Evolutionary conservation across 257 asterid genomes (phyloP), one percentile per base, ranked within the genome.

Genomic region (Penstemon barbatus): DNA sequence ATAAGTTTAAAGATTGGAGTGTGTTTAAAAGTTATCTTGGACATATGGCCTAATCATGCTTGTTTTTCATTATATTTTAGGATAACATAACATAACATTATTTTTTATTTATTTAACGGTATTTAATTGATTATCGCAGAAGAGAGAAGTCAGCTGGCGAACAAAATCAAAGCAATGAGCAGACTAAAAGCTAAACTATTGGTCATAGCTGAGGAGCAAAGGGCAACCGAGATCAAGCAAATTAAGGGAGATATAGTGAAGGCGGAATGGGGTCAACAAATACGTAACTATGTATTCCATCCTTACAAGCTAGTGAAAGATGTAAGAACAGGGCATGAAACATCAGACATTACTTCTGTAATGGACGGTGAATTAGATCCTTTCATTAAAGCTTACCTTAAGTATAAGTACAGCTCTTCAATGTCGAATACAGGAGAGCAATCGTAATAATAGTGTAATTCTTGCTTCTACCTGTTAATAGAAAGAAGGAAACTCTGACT

Each of bases 181-280:
- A 77, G 97, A 74, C 76, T 94, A 67, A 94, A 94, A 77, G 99
- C 97, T 5, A 91, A 91, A 58, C 69, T 91, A 61, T 66, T 94
- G 68, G 96, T 94, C 46, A 94, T 89, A 82, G 97, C 93, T 1
- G 88, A 42, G 80, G 97, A 94, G 80, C 97, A 94, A 72, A 84
- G 97, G 83, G 97, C 97, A 41, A 73, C 95, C 12, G 99, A 94
- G 88, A 89, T 94, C 87, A 94, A 87, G 85, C 97, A 86, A 73
- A 94, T 91, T 8, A 89, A 90, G 73, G 99, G 97, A 19, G 97
- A 91, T 57, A 61, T 67, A 0, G 97, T 91, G 73, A 94, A 94
- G 88, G 97, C 97, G 0, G 99, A 91, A 74, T 94, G 99, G 97
- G 99, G 99, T 15, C 99, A 94, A 79, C 97, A 94, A 51, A 94